Percentiles rank a stretch among this genome's conserved stretches.
These are phyloP conservation scores for Paramecium sexaurelia DNA, from an alignment of 73 alveolate genomes.

Conservation along the genomic window DNA sequence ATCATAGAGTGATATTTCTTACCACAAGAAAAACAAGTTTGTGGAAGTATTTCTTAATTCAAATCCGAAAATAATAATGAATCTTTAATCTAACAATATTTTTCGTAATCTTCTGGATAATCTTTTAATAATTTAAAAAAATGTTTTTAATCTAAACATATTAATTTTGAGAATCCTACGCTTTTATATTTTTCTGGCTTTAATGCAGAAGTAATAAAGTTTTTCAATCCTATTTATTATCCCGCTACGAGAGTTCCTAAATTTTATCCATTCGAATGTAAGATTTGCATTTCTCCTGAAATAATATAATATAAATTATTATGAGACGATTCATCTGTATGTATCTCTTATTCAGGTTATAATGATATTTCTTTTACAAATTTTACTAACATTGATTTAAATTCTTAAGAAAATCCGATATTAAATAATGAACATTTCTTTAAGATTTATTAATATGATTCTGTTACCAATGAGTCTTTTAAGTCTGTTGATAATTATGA, in stretches of 20 bases:
- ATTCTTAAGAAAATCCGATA: not conserved
- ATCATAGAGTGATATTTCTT: not conserved
- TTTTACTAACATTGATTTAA: not conserved
- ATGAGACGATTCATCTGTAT: not conserved
- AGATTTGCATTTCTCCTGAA: not conserved
- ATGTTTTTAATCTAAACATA: not conserved
- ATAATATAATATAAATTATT: not conserved
- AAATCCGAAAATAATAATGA: not conserved
- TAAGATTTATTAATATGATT: slow-evolving; percentile 17
- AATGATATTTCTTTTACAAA: not conserved
- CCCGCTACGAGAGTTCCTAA: slow-evolving; percentile 1
- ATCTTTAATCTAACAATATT: not conserved
- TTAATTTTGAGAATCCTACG: slow-evolving; percentile 25
- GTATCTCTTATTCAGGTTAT: not conserved
- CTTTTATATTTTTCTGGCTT: slow-evolving; percentile 1
- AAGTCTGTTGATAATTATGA: slow-evolving; percentile 20
- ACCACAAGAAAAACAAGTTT: not conserved
- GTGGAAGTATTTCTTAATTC: not conserved
- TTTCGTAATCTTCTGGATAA: slow-evolving; percentile 47
- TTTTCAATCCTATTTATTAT: not conserved
- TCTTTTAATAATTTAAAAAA: not conserved
- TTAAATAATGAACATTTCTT: not conserved
- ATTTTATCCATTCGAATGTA: not conserved
- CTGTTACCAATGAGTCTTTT: slow-evolving; percentile 34
- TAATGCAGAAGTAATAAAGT: not conserved